Percentiles rank a stretch among this genome's conserved stretches.
Conservation (phyloP, 306 rosid genomes). For the Sphenostylis stenocarpa region DNA sequence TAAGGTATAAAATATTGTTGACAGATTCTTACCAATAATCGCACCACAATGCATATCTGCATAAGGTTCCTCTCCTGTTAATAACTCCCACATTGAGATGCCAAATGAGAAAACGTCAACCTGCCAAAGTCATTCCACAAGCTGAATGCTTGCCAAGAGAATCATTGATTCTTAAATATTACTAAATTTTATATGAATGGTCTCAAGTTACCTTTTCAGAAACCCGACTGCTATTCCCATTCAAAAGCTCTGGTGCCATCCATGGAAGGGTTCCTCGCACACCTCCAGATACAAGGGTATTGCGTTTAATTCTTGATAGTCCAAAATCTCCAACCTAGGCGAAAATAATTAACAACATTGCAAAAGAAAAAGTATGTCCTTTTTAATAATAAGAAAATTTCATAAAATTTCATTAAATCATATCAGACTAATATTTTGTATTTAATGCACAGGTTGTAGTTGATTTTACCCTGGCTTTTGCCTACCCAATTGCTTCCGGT, state of each 20-base stretch:
- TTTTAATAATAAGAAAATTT: not conserved
- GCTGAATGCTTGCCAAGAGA: slow-evolving; percentile 21
- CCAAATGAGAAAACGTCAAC: slow-evolving; percentile 97
- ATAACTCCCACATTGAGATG: slow-evolving; percentile 91
- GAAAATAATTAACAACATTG: slow-evolving; percentile 9
- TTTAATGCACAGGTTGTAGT: not conserved
- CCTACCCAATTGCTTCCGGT: not conserved
- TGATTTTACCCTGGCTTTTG: not conserved
- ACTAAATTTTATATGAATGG: slow-evolving; percentile 1
- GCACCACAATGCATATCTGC: slow-evolving; percentile 98
- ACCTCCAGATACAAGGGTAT: slow-evolving; percentile 94
- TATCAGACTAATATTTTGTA: not conserved
- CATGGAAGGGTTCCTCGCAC: slow-evolving; percentile 98
- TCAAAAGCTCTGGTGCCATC: slow-evolving; percentile 96
- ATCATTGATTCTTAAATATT: slow-evolving; percentile 3
- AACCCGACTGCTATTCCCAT: slow-evolving; percentile 76
- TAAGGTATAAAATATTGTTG: not conserved
- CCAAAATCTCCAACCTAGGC: slow-evolving; percentile 94
- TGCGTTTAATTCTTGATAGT: slow-evolving; percentile 81
- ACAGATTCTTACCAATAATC: slow-evolving; percentile 70
- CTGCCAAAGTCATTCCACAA: slow-evolving; percentile 43
- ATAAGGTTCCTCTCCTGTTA: slow-evolving; percentile 94
- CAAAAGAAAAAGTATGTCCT: not conserved
- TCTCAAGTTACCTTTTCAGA: slow-evolving; percentile 77
- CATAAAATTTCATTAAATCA: not conserved